phyloP scores from a whole-genome alignment of 192 early-diverging fungal species.

The Linnemannia zychae region DNA sequence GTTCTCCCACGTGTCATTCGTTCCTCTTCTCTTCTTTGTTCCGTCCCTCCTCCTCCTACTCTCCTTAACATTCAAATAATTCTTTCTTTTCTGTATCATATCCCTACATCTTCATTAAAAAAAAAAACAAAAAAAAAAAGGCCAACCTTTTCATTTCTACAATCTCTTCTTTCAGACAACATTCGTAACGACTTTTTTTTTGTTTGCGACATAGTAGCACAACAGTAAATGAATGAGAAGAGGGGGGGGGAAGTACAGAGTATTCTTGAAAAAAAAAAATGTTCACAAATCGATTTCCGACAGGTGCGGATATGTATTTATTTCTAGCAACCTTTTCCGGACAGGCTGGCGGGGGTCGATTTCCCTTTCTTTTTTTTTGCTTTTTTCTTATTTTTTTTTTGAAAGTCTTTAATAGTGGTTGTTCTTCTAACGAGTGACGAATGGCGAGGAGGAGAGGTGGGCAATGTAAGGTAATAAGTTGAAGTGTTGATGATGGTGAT shows the following conservation, averaged over 20 bases:
- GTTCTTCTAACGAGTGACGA: not conserved
- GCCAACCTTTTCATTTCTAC: no score
- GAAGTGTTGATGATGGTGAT: not conserved
- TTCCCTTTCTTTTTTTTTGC: not conserved
- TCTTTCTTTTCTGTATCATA: conserved; percentile 8
- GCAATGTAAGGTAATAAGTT: no score
- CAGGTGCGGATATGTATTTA: not conserved
- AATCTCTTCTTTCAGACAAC: not conserved
- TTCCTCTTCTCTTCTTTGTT: no score
- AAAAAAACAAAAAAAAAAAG: not conserved
- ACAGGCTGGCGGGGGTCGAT: not conserved
- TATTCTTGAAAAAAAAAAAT: not conserved
- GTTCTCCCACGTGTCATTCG: not conserved
- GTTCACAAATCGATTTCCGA: conserved; percentile 9
- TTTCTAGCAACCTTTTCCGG: not conserved
- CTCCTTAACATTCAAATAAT: not conserved
- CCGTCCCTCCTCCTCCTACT: not conserved
- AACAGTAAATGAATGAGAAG: no score
- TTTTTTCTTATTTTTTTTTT: not conserved
- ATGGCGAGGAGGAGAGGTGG: not conserved
- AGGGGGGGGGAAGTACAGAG: no score
- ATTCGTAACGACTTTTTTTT: no score
- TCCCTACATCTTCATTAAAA: conserved; percentile 7
- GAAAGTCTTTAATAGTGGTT: not conserved
- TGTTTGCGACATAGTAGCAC: no score